Conservation (phyloP, 2,329 filamentous ascomycete genomes). For the Diaporthe citri region DNA sequence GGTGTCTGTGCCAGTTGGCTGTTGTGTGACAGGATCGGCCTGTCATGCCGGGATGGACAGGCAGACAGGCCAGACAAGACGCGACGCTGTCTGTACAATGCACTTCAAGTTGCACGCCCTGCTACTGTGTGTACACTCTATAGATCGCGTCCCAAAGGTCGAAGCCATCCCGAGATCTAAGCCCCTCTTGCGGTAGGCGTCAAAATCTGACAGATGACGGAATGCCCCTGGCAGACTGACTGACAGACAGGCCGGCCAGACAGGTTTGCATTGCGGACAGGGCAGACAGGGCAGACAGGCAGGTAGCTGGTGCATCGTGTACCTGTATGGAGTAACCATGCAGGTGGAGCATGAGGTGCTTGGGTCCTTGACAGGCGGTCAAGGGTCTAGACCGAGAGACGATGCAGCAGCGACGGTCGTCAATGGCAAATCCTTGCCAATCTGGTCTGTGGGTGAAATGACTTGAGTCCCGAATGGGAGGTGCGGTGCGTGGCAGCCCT, state of each 20-base stretch:
- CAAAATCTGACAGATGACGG: slow-evolving; percentile 22
- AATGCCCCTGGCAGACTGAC: slow-evolving; percentile 22
- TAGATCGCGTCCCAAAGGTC: slow-evolving; percentile 4
- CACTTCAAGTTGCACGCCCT: background rate
- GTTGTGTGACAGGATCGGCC: slow-evolving; percentile 12
- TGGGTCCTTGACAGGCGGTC: slow-evolving; percentile 36
- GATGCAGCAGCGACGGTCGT: slow-evolving; percentile 3
- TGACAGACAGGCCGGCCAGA: background rate
- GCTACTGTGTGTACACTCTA: background rate
- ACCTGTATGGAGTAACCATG: background rate
- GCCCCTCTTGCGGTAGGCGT: background rate
- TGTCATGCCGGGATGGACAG: background rate
- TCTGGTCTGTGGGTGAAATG: background rate
- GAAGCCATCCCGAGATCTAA: slow-evolving; percentile 23
- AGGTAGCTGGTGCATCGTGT: background rate
- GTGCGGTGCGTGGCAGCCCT: background rate
- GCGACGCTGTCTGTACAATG: background rate
- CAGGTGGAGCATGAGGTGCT: background rate
- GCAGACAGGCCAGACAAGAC: background rate
- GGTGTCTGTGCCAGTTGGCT: background rate
- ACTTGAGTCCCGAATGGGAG: background rate
- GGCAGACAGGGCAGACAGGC: background rate
- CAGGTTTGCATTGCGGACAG: background rate
- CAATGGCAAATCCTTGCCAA: slow-evolving; percentile 18
- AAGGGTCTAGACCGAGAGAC: slow-evolving; percentile 21